Base-by-base conservation (phyloP, 139 green algal genomes). In the Monoraphidium neglectum region DNA sequence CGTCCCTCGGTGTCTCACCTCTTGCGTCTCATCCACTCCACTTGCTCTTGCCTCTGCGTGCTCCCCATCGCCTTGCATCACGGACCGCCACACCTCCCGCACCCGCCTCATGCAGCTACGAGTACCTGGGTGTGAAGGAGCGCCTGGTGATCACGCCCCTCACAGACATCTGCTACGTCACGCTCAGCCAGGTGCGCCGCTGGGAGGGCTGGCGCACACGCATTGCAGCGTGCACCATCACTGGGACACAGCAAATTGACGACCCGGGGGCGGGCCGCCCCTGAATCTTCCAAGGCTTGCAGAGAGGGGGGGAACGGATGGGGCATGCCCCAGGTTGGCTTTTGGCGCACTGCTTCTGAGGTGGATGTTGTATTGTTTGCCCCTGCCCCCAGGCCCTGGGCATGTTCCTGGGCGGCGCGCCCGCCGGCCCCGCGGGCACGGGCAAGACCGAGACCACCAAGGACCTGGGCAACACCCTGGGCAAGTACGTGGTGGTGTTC, bases 401-500 rank as follows among this genome's bases (percentile, higher is more conserved):
- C 73, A 98, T 98, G 95, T 97, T 94, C 84, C 87, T 98, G 71
- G 95, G 94, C 10, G 95, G 95, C 33, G 95, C 95, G 4, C 95
- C 95, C 32, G 95, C 95, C 1, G 95, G 95, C 2, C 95, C 95
- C 49, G 95, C 94, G 61, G 94, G 93, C 35, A 98, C 94, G 3
- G 94, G 94, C 64, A 98, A 98, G 84, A 98, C 95, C 21, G 95
- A 98, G 86, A 98, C 95, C 36, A 98, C 95, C 66, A 98, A 98
- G 80, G 94, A 98, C 72, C 83, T 97, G 72, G 94, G 94, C 60
- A 94, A 91, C 86, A 98, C 95, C 15, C 87, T 98, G 76, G 95
- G 95, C 72, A 98, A 98, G 86, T 98, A 95, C 71, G 95, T 98
- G 43, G 95, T 98, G 28, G 95, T 98, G 59, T 98, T 98, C 90